phyloP scores from a whole-genome alignment of 2,329 filamentous ascomycete genomes.

The Cercospora sojina region DNA sequence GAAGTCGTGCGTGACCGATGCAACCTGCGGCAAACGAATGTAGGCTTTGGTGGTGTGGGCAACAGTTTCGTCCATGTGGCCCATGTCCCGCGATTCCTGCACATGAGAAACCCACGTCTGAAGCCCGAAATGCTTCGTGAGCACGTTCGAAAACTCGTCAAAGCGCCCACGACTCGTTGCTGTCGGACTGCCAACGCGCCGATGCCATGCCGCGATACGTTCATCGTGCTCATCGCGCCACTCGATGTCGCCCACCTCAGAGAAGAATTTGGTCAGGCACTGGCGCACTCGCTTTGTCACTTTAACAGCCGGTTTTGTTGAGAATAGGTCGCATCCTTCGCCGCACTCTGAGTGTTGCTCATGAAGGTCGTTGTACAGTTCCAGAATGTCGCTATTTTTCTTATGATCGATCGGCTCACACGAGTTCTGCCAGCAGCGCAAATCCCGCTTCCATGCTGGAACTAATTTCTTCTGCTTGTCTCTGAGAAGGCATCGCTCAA shows the following conservation, averaged over 20 bases:
- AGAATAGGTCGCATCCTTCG: too few relatives aligned
- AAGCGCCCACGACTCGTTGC: neutral
- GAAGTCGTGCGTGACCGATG: neutral
- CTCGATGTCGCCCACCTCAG: neutral
- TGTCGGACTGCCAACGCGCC: neutral
- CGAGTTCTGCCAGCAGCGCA: neutral
- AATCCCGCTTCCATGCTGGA: neutral
- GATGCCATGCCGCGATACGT: neutral
- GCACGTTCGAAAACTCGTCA: neutral
- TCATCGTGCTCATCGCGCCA: neutral
- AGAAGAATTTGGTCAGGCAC: neutral
- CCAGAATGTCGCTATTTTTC: neutral
- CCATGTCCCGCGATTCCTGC: neutral
- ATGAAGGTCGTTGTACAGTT: neutral
- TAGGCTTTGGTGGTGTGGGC: neutral
- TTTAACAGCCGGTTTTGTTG: neutral
- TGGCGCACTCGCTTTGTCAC: neutral
- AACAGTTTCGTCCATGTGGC: neutral
- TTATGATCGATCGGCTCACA: constrained; percentile 9
- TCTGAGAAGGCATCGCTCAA: constrained; percentile 18
- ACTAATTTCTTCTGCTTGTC: neutral
- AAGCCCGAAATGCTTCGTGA: constrained; percentile 15
- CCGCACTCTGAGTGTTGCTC: neutral
- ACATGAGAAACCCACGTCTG: constrained; percentile 6
- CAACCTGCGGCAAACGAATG: neutral